phyloP scores from a whole-genome alignment of 2,329 filamentous ascomycete species.

The Cercospora sesami region DNA sequence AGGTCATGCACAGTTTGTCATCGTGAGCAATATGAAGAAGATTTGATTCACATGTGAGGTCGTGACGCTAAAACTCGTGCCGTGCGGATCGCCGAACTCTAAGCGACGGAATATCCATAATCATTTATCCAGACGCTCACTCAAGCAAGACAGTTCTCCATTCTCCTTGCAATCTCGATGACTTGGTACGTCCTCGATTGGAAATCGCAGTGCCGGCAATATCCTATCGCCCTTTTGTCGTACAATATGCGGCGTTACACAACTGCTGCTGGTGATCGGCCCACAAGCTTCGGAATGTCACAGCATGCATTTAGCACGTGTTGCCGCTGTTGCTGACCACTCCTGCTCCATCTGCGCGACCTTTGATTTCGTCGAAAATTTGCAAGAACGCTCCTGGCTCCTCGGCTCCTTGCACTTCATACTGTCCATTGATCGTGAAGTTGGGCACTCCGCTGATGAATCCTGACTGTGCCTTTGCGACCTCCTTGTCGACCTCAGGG shows the following conservation, averaged over 20 bases:
- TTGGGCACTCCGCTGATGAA: conserved; percentile 70
- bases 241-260: background rate
- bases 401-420: conserved; percentile 70
- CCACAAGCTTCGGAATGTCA: background rate
- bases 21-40: background rate
- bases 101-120: conserved; percentile 3
- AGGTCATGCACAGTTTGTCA: conserved; percentile 1
- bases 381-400: conserved; percentile 66
- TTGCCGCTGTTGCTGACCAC: conserved; percentile 21
- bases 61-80: conserved; percentile 1
- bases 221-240: background rate
- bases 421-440: conserved; percentile 69
- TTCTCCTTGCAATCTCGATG: background rate
- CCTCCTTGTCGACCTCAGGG: conserved; percentile 49
- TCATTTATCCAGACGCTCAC: background rate
- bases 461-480: conserved; percentile 47
- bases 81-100: conserved; percentile 14
- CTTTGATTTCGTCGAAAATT: conserved; percentile 63
- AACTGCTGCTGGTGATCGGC: background rate
- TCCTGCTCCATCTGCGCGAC: conserved; percentile 8
- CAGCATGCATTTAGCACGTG: conserved; percentile 18
- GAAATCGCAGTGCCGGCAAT: conserved; percentile 5
- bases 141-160: background rate
- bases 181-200: background rate
- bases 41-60: conserved; percentile 14